Conservation (phyloP, 2,329 filamentous ascomycete species). For the Gaeumannomyces sp. region DNA sequence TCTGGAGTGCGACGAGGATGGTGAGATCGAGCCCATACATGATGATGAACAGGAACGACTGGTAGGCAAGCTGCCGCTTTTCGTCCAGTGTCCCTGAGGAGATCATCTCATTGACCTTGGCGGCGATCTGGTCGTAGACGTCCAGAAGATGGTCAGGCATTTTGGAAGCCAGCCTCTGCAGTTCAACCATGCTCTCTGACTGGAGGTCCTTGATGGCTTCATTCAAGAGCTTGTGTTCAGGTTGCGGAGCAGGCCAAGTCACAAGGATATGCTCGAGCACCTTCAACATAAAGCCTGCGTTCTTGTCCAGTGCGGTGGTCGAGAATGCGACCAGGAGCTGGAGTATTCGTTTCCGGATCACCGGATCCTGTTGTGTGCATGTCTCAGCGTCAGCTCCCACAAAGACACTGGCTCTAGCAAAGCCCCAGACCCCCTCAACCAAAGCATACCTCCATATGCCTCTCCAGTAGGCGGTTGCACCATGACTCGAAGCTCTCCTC, state of each 20-base stretch:
- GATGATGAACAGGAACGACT: conserved; percentile 89
- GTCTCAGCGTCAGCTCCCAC: no score
- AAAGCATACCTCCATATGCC: conserved; percentile 55
- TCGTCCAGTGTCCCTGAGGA: conserved; percentile 68
- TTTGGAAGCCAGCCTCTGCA: conserved; percentile 81
- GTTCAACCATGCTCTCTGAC: conserved; percentile 74
- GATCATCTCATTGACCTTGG: conserved; percentile 74
- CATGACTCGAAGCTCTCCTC: conserved; percentile 63
- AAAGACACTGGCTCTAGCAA: no score
- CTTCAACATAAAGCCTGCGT: conserved; percentile 75
- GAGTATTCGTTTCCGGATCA: conserved; percentile 74
- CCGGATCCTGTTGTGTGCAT: conserved; percentile 56
- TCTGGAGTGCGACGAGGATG: background rate
- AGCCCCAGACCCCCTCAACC: background rate
- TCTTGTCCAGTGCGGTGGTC: conserved; percentile 70
- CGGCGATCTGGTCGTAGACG: conserved; percentile 82
- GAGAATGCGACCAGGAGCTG: conserved; percentile 82
- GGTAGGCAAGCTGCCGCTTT: conserved; percentile 78
- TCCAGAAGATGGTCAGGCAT: conserved; percentile 86
- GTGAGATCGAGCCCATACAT: conserved; percentile 43
- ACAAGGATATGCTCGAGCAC: conserved; percentile 88
- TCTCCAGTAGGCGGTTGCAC: conserved; percentile 64
- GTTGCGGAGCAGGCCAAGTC: conserved; percentile 68
- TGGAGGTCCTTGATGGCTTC: conserved; percentile 89
- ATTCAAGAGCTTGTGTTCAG: conserved; percentile 66